These are phyloP conservation scores for Thecaphora thlaspeos DNA, from an alignment of 1,284 basidiomycete species.

Conservation along the genomic window DNA sequence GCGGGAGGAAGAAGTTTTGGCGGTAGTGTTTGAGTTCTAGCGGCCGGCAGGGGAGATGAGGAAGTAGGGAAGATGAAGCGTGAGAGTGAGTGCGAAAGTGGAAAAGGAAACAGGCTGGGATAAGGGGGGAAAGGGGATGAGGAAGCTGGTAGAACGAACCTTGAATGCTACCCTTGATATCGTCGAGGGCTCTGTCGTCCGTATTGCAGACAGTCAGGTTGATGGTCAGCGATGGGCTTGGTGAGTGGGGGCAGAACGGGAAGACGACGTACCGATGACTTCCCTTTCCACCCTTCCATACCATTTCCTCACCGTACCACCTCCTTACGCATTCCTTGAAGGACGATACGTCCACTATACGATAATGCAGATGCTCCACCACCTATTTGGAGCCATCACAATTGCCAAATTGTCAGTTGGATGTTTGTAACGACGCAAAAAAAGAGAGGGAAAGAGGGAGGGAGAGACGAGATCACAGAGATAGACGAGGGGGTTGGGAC, in stretches of 20 bases:
- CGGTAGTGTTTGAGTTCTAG: constrained; percentile 61
- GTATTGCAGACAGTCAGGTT: no score
- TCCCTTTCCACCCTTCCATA: constrained; percentile 48
- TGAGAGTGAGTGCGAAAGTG: no score
- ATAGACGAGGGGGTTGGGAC: no score
- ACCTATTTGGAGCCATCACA: constrained; percentile 36
- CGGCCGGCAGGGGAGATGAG: not conserved
- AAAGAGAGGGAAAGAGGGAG: no score
- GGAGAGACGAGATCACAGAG: no score
- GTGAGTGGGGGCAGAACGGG: no score
- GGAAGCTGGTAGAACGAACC: constrained; percentile 7
- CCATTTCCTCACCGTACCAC: constrained; percentile 67
- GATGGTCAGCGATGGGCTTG: no score
- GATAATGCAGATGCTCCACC: constrained; percentile 60
- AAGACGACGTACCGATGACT: constrained; percentile 47
- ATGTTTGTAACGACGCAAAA: no score
- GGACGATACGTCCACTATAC: constrained; percentile 62
- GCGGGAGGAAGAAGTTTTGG: constrained; percentile 54
- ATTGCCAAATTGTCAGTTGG: no score
- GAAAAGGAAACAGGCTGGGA: no score
- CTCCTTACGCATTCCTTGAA: constrained; percentile 78
- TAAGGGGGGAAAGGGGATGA: not conserved
- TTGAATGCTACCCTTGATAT: constrained; percentile 72
- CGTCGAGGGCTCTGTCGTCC: constrained; percentile 73
- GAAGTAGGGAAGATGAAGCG: no score